Evolutionary conservation across 768 basidiomycete species (phyloP), one percentile per base, ranked within the genome.

Genomic region (Lactarius hatsudake): DNA sequence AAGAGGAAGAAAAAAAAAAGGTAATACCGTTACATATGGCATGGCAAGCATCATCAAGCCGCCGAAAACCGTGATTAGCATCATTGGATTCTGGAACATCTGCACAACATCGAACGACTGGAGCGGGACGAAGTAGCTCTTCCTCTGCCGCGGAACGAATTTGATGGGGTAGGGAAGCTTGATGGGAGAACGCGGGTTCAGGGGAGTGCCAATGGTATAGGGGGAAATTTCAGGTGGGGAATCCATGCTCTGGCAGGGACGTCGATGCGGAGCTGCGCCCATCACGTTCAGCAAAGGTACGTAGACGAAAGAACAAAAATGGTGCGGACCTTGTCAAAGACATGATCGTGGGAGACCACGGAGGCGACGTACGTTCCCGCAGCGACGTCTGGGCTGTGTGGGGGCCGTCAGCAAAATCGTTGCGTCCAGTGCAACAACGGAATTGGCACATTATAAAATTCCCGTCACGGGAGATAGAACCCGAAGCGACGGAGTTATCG

Each of bases 71-170:
- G 91, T 89, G 75, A 93, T 82, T 65, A 94, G 77, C 82, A 90
- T 89, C 91, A 94, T 93, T 8, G 91, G 91, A 73, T 86, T 94
- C 65, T 87, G 84, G 72, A 94, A 79, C 89, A 94, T 92, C 61
- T 80, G 85, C 64, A 89, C 63, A 28, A 91, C 69, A 75, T 89
- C 89, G 81, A 94, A 94, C 20, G 86, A 85, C 74, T 92, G 84
- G 38, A 75, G 83, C 30, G 89, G 86, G 34, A 86, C 79, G 74
- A 90, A 93, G 75, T 88, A 94, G 59, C 73, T 78, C 72, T 86
- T 80, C 74, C 81, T 86, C 64, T 81, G 79, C 63, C 83, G 84
- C 5, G 89, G 81, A 1, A 76, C 73, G 59, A 94, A 74, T 12
- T 77, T 75, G 58, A 92, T 78, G 0, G 90, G 91, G 73, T 91